Conservation (phyloP, 1,139 yeast genomes). For the Saccharomyces pastorianus region DNA sequence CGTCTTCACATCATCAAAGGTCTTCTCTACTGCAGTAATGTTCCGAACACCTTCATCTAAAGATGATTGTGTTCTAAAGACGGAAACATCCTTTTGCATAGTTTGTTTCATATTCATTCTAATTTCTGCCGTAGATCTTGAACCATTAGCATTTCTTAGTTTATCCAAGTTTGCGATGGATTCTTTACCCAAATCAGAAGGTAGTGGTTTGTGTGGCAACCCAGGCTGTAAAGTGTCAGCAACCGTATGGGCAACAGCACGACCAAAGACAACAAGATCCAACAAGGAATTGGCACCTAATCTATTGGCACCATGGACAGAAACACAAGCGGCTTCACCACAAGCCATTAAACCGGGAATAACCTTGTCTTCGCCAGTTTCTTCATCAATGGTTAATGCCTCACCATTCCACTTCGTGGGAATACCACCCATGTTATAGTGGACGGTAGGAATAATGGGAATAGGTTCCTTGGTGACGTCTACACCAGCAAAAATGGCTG, state of each 20-base stretch:
- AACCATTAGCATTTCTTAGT: conserved; percentile 78
- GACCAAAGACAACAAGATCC: conserved; percentile 95
- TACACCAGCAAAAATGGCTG: conserved; percentile 97
- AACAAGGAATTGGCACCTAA: conserved; percentile 97
- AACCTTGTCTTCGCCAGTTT: conserved; percentile 75
- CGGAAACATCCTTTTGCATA: conserved; percentile 96
- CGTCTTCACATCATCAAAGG: conserved; percentile 69
- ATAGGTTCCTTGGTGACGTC: conserved; percentile 99
- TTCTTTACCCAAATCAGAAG: conserved; percentile 82
- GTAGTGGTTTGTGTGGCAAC: conserved; percentile 68
- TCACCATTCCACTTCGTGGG: conserved; percentile 98
- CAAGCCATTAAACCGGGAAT: conserved; percentile 94
- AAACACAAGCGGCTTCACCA: conserved; percentile 99
- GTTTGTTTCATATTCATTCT: conserved; percentile 90
- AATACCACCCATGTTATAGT: conserved; percentile 99
- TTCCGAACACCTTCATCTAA: conserved; percentile 86
- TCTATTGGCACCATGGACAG: conserved; percentile 99
- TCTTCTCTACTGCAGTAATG: conserved; percentile 66
- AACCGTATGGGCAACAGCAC: conserved; percentile 94
- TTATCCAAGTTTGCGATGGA: conserved; percentile 86
- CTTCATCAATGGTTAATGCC: conserved; percentile 71
- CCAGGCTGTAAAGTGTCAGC: conserved; percentile 81
- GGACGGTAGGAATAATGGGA: conserved; percentile 96
- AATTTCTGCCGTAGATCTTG: conserved; percentile 75
- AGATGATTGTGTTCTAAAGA: conserved; percentile 88